Conservation (phyloP, 2,329 filamentous ascomycete species). For the Fusarium ambrosium region DNA sequence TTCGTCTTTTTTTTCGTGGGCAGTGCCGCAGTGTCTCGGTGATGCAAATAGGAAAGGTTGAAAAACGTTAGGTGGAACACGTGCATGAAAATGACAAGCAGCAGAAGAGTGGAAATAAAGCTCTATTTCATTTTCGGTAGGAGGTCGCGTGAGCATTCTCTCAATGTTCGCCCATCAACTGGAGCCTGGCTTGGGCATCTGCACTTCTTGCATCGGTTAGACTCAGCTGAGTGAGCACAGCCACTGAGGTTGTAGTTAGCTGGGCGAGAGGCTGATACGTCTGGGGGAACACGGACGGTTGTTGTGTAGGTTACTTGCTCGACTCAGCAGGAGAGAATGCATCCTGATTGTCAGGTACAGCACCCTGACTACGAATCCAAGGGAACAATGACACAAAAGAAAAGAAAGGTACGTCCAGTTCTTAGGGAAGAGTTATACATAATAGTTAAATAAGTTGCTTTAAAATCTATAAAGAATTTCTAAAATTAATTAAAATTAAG, state of each 20-base stretch:
- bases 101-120: background rate
- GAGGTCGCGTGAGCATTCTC: background rate
- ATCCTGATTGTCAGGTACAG: too few relatives aligned
- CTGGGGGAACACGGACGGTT: background rate
- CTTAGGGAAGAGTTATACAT: too few relatives aligned
- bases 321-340: too few relatives aligned
- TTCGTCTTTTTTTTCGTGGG: background rate
- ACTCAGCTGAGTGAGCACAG: slow-evolving; percentile 25
- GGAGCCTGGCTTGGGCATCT: slow-evolving; percentile 10
- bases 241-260: background rate
- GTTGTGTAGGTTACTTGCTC: too few relatives aligned
- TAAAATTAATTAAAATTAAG: too few relatives aligned
- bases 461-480: too few relatives aligned
- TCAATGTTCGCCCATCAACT: background rate
- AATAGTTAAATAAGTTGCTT: too few relatives aligned
- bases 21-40: background rate
- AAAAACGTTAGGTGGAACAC: background rate
- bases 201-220: slow-evolving; percentile 3
- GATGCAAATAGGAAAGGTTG: background rate
- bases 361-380: too few relatives aligned
- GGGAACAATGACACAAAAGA: too few relatives aligned
- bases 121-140: background rate
- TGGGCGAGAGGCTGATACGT: slow-evolving; percentile 8
- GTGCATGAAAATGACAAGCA: background rate
- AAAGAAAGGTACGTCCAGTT: too few relatives aligned